phyloP scores from a whole-genome alignment of 2,329 filamentous ascomycete genomes.

The Orbilia javanica region DNA sequence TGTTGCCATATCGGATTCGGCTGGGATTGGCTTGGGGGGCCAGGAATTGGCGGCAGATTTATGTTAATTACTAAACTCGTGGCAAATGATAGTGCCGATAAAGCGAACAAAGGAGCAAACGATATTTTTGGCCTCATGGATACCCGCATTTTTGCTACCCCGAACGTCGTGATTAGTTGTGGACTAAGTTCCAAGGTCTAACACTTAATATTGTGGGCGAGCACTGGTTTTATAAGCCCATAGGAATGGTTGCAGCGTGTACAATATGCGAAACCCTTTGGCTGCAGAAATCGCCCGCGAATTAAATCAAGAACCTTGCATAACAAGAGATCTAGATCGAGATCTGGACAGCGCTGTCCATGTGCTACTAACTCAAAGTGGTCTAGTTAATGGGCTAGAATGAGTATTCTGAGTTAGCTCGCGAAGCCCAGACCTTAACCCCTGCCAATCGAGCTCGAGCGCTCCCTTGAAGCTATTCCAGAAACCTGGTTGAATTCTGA shows the following conservation, averaged over 20 bases:
- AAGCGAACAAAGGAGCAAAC: neutral
- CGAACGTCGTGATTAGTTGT: neutral
- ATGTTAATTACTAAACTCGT: neutral
- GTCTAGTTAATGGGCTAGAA: no score
- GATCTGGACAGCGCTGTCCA: no score
- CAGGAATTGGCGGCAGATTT: neutral
- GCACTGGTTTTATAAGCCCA: neutral
- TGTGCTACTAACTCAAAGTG: neutral
- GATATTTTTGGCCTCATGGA: neutral
- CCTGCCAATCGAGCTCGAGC: no score
- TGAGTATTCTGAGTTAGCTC: no score
- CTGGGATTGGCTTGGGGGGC: constrained; percentile 59
- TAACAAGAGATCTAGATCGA: constrained; percentile 12
- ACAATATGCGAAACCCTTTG: neutral
- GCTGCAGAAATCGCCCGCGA: no score
- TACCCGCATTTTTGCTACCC: neutral
- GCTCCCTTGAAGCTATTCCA: neutral
- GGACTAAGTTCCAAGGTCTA: no score
- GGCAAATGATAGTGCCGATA: neutral
- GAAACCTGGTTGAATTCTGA: no score
- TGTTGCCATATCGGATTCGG: constrained; percentile 69
- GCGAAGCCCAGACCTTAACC: no score
- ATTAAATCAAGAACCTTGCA: constrained; percentile 4
- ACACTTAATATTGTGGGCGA: no score
- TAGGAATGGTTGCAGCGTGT: neutral